Evolutionary conservation across 148 eudicot genomes (phyloP).

Genomic region (Polygonum maritimum): DNA sequence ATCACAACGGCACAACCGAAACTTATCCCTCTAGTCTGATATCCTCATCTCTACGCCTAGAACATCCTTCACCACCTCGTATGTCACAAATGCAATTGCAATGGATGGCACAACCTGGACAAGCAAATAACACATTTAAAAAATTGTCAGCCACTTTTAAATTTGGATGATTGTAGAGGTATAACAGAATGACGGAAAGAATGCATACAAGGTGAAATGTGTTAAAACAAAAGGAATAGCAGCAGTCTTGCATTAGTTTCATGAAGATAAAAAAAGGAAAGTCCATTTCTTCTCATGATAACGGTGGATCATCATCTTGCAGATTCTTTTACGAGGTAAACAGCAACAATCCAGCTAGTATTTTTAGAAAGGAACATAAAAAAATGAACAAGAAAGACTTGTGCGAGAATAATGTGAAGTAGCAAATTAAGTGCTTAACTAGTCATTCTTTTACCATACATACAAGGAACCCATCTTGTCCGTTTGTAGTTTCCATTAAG

Average conservation of each 20-base stretch:
- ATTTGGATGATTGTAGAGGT: not conserved
- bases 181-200: not conserved
- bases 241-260: too few relatives aligned
- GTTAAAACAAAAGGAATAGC: too few relatives aligned
- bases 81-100: slow-evolving; percentile 80
- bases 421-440: not conserved
- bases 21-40: slow-evolving; percentile 36
- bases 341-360: not conserved
- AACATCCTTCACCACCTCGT: slow-evolving; percentile 68
- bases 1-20: not conserved
- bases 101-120: slow-evolving; percentile 78
- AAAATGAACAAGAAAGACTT: not conserved
- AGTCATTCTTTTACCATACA: not conserved
- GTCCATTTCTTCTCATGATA: not conserved
- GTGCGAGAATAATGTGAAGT: not conserved
- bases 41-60: slow-evolving; percentile 70
- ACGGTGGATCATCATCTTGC: not conserved
- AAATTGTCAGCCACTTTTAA: not conserved
- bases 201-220: too few relatives aligned
- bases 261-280: too few relatives aligned
- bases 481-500: not conserved
- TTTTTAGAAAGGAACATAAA: not conserved
- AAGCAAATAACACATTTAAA: not conserved
- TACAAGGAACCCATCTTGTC: not conserved
- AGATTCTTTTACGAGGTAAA: not conserved